Percentiles rank a stretch among this genome's conserved stretches.
Evolutionary conservation across 805 yeast genomes (phyloP).

Genomic region (Starmerella cellae): DNA sequence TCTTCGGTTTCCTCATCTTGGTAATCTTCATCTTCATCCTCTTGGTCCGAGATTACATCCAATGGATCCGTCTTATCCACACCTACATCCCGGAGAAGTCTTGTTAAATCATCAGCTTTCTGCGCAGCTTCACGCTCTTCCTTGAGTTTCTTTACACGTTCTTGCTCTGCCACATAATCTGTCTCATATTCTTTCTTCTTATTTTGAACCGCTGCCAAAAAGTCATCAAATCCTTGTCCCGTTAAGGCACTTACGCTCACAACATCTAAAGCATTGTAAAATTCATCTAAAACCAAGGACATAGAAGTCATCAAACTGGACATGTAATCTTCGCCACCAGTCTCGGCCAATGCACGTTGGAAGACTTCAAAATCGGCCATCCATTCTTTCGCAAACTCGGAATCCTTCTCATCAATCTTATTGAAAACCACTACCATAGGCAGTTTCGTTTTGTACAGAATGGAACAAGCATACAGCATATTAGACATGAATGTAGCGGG

Average conservation of each 20-base stretch:
- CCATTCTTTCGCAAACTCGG: constrained; percentile 89
- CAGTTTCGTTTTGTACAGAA: constrained; percentile 82
- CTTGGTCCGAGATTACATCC: constrained; percentile 43
- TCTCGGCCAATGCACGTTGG: constrained; percentile 42
- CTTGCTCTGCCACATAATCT: constrained; percentile 76
- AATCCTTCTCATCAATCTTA: constrained; percentile 77
- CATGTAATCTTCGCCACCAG: constrained; percentile 76
- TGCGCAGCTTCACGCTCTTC: constrained; percentile 59
- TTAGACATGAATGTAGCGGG: constrained; percentile 97
- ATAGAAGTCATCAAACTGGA: constrained; percentile 82
- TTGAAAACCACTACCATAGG: constrained; percentile 96
- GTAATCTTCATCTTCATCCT: constrained; percentile 22
- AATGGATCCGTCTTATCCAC: constrained; percentile 37
- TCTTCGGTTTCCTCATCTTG: constrained; percentile 7
- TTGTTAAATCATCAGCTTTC: constrained; percentile 56
- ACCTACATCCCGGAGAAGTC: constrained; percentile 79
- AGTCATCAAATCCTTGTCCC: constrained; percentile 89
- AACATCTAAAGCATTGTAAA: constrained; percentile 81
- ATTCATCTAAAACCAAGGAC: constrained; percentile 93
- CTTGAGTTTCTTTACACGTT: constrained; percentile 60
- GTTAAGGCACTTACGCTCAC: constrained; percentile 88
- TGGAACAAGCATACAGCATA: constrained; percentile 96
- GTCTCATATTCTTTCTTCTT: constrained; percentile 80
- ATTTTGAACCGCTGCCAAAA: constrained; percentile 66
- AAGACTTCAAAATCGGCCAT: constrained; percentile 91